Conservation (phyloP, 495 filamentous ascomycete species). For the Glonium stellatum region DNA sequence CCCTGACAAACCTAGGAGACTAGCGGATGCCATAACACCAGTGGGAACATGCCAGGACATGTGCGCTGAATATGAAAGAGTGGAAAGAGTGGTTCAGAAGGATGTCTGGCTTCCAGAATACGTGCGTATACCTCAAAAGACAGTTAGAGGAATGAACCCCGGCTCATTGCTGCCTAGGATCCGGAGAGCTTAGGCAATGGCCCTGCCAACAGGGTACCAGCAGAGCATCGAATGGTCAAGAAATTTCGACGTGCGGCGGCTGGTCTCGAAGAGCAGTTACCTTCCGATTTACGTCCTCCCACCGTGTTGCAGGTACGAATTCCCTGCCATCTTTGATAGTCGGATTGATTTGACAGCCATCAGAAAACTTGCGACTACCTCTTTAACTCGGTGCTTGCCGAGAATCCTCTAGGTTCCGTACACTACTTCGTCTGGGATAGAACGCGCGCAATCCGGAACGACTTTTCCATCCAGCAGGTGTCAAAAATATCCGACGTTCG, state of each 20-base stretch:
- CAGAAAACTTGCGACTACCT: conserved; percentile 72
- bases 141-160: background rate
- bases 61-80: conserved; percentile 87
- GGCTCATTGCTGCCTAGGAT: background rate
- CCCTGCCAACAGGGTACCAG: conserved; percentile 33
- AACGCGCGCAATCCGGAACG: conserved; percentile 83
- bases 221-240: conserved; percentile 67
- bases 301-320: conserved; percentile 50
- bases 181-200: background rate
- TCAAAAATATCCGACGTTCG: conserved; percentile 60
- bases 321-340: background rate
- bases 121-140: conserved; percentile 21
- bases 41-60: conserved; percentile 86
- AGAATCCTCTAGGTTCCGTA: conserved; percentile 56
- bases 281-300: conserved; percentile 84
- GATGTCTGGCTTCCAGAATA: conserved; percentile 49
- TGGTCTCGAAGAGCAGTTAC: conserved; percentile 82
- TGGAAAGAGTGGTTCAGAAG: conserved; percentile 64
- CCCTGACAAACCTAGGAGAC: conserved; percentile 71
- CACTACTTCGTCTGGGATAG: conserved; percentile 94
- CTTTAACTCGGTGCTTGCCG: conserved; percentile 62
- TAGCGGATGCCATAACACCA: conserved; percentile 79
- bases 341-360: background rate
- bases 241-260: conserved; percentile 84
- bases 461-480: conserved; percentile 85